Percentiles rank a stretch among this genome's conserved stretches.
Conservation (phyloP, 2,329 filamentous ascomycete species). For the Pseudogymnoascus sp. region DNA sequence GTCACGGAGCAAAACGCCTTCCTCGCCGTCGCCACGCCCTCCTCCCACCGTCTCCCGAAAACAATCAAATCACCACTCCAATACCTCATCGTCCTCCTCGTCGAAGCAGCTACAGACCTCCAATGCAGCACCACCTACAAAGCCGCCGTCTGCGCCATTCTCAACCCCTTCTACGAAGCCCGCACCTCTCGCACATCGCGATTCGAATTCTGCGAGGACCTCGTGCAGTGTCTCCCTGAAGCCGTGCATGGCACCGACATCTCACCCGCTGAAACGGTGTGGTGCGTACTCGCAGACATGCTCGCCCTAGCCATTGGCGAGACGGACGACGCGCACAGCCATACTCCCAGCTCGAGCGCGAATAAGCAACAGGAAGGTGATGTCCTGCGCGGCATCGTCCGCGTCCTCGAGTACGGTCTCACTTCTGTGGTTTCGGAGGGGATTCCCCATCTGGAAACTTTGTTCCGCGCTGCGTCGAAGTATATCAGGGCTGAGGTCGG, state of each 20-base stretch:
- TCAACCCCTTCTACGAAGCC: conserved; percentile 49
- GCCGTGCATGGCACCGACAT: conserved; percentile 24
- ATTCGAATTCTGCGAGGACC: conserved; percentile 30
- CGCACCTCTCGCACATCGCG: conserved; percentile 29
- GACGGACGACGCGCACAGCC: conserved; percentile 14
- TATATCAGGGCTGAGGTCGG: conserved; percentile 56
- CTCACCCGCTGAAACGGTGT: conserved; percentile 15
- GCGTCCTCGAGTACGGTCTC: conserved; percentile 57
- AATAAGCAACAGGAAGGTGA: conserved; percentile 46
- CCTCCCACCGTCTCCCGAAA: conserved; percentile 47
- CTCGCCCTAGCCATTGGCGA: conserved; percentile 19
- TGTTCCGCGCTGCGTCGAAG: conserved; percentile 50
- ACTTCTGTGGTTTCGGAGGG: conserved; percentile 22
- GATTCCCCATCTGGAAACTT: conserved; percentile 34
- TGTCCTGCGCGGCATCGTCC: conserved; percentile 62
- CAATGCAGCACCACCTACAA: conserved; percentile 39
- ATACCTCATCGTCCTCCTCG: conserved; percentile 56
- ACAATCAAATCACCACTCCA: conserved; percentile 52
- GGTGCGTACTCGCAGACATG: conserved; percentile 25
- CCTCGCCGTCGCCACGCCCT: conserved; percentile 55
- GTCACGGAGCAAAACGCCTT: conserved; percentile 48
- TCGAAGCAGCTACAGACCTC: conserved; percentile 39
- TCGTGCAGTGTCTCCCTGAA: conserved; percentile 20
- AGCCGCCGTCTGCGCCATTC: conserved; percentile 41
- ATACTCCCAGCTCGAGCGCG: conserved; percentile 26